Base-by-base conservation (phyloP, 169 alveolate genomes). In the Eimeria tenella region DNA sequence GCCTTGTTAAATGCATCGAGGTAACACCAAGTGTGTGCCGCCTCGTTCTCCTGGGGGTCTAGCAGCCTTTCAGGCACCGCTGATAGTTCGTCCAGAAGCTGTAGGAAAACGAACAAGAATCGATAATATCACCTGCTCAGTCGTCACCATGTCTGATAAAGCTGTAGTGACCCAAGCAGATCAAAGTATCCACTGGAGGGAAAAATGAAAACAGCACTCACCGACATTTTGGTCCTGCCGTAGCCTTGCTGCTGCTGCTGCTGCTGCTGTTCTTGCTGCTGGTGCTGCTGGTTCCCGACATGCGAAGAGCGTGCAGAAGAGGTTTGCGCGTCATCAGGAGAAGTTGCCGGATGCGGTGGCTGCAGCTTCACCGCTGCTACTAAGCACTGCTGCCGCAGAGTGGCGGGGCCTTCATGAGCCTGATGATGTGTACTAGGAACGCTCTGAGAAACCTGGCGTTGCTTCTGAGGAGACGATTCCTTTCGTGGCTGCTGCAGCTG, bases 21-120 rank as follows among this genome's bases (percentile, higher is more conserved):
- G 49, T 90, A 90, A 50, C 94, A 90, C 94, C 94, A 90, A n/a
- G 73, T 90, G 31, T 90, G 94, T 4, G 94, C 94, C 9, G 63
- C 94, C 5, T 53, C 77, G 60, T 75, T 90, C 71, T 81, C 62
- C 83, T 56, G 90, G 5, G 94, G 94, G 65, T 90, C 81, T 9
- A 90, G 21, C 83, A 75, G 88, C 19, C 73, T 50, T 52, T 81
- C 90, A 42, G 79, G 84, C 53, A 75, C 90, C 31, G 49, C 42
- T 42, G 86, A 74, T 49, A 90, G 63, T 71, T 90, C 94, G 21
- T 25, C 21, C 70, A 90, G 52, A 52, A 90, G 82, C 94, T 90
- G 94, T 50, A 62, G 50, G 17, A 6, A 3, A 6, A 23, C 73
- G 21, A 53, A 42, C 79, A 60, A 60, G 8, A 58, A 83, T 13